These are phyloP conservation scores for Eleusine coracana DNA, from an alignment of 176 grass and related monocot genomes.

Conservation along the genomic window DNA sequence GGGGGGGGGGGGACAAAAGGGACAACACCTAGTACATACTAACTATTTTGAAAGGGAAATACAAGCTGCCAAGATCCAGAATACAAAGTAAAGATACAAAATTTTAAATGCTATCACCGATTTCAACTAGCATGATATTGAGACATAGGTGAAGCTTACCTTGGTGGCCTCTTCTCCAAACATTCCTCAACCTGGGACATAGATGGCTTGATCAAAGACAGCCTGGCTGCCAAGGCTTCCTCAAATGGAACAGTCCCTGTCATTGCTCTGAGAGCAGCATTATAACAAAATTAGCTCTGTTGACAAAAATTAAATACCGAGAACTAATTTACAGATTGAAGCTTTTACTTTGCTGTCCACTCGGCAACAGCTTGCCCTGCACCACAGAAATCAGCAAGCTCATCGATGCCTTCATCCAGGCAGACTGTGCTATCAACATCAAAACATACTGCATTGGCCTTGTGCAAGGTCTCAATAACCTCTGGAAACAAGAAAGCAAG, in stretches of 20 bases:
- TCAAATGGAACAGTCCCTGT: constrained; percentile 89
- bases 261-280: constrained; percentile 69
- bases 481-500: constrained; percentile 35
- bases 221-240: constrained; percentile 73
- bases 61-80: background rate
- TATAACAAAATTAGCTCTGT: background rate
- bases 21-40: background rate
- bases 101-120: constrained; percentile 42
- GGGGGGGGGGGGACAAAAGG: background rate
- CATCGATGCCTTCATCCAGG: constrained; percentile 89
- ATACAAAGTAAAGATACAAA: background rate
- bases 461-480: constrained; percentile 56
- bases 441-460: constrained; percentile 75
- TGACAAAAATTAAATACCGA: background rate
- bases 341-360: constrained; percentile 74
- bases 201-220: constrained; percentile 88
- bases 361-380: constrained; percentile 81
- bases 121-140: background rate
- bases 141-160: constrained; percentile 30
- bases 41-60: background rate
- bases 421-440: constrained; percentile 95
- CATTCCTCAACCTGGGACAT: constrained; percentile 66
- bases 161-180: constrained; percentile 78
- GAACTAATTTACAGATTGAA: background rate
- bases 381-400: constrained; percentile 82